These are phyloP conservation scores for Penicillium crystallinum DNA, from an alignment of 495 filamentous ascomycete genomes.

Conservation along the genomic window DNA sequence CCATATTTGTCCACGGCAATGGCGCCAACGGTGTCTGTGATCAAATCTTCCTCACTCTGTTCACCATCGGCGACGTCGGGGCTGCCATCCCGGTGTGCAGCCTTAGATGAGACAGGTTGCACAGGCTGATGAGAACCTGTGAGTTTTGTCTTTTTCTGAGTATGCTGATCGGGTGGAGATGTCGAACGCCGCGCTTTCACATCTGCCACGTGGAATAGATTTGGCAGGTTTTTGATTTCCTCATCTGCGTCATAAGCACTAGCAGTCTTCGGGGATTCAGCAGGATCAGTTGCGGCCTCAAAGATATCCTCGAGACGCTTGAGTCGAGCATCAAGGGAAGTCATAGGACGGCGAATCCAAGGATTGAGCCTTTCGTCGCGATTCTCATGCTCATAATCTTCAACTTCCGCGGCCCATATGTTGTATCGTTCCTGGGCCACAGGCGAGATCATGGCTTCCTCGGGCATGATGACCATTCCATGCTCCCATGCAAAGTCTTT, in stretches of 20 bases:
- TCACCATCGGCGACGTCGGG: not conserved
- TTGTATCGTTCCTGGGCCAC: constrained; percentile 68
- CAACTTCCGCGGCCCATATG: constrained; percentile 72
- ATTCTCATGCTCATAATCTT: constrained; percentile 31
- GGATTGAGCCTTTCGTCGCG: not conserved
- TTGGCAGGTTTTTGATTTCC: not conserved
- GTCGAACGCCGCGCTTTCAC: not conserved
- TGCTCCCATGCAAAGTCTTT: constrained; percentile 76
- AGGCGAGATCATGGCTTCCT: constrained; percentile 69
- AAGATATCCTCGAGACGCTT: not conserved
- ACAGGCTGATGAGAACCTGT: not conserved
- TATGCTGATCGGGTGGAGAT: not conserved
- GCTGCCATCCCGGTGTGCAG: not conserved
- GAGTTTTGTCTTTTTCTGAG: not conserved
- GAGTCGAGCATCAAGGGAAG: not conserved
- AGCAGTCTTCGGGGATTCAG: not conserved
- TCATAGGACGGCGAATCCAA: constrained; percentile 5
- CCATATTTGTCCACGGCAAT: constrained; percentile 84
- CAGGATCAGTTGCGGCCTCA: not conserved
- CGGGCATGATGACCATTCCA: constrained; percentile 60
- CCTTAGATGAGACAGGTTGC: not conserved
- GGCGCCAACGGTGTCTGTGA: constrained; percentile 87
- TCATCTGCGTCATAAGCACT: not conserved
- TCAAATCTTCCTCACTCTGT: not conserved
- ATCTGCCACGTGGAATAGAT: too few species aligned